Evolutionary conservation across 768 basidiomycete genomes (phyloP).

Genomic region (Saitozyma sp.): DNA sequence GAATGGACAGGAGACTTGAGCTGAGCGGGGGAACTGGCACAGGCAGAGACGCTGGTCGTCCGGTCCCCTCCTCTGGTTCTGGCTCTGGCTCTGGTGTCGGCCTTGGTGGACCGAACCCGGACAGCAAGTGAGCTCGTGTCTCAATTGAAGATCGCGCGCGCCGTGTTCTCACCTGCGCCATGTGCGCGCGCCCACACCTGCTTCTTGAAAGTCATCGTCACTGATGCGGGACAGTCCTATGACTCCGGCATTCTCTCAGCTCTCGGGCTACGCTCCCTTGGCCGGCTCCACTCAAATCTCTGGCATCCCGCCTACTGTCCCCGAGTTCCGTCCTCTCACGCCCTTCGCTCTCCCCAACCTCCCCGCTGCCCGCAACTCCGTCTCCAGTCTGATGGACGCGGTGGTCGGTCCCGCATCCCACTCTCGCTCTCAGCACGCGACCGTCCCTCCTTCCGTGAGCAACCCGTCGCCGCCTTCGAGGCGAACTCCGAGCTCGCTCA

Average conservation of each 20-base stretch:
- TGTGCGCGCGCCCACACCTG: too few relatives aligned
- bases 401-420: slow-evolving; percentile 8
- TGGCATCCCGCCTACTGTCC: neutral
- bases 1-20: too few relatives aligned
- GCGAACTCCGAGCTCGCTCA: neutral
- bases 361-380: slow-evolving; percentile 9
- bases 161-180: too few relatives aligned
- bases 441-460: neutral
- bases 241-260: neutral
- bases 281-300: neutral
- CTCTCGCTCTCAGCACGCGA: neutral
- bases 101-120: too few relatives aligned
- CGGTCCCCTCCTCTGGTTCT: too few relatives aligned
- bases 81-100: too few relatives aligned
- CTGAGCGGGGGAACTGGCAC: too few relatives aligned
- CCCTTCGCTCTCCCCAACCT: slow-evolving; percentile 14
- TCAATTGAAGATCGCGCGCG: too few relatives aligned
- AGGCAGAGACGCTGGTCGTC: too few relatives aligned
- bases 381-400: slow-evolving; percentile 18
- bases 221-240: neutral
- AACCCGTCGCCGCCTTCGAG: slow-evolving; percentile 2
- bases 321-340: neutral
- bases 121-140: too few relatives aligned
- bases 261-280: neutral
- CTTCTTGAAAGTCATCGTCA: too few relatives aligned